Base-by-base conservation (phyloP, 2,329 filamentous ascomycete species). In the Teratosphaeria nubilosa region DNA sequence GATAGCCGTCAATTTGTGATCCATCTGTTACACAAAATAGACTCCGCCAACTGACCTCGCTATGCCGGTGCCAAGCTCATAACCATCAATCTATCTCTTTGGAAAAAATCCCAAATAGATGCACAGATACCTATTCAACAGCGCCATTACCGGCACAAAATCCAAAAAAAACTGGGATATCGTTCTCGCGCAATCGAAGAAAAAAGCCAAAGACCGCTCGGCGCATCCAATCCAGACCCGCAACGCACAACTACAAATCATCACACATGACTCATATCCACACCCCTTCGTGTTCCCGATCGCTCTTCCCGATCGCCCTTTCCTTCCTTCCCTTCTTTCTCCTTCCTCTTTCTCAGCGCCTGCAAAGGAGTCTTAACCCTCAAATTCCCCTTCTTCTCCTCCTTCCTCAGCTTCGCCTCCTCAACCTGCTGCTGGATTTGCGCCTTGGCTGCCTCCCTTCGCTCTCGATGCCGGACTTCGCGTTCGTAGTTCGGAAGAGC, bases 291-390 rank as follows among this genome's bases (percentile, higher is more conserved):
- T 30, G 24, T 20, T 11, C 25, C 27, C 41, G 22, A 30, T 3
- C 50, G 52, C 25, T 48, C 41, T 5, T 48, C 41, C 41, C 41
- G 13, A 14, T 41, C 34, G 4, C 52, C 52, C 24, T 34, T 22
- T 30, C 22, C 22, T 14, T 30, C 50, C 11, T 31, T 48, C 2
- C 51, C 24, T 5, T 70, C 66, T 61, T 65, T 65, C 41, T 65
- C 70, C 54, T 68, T 68, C 61, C 66, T 64, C 58, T 66, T 68
- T 56, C 65, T 69, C 59, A 77, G 70, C 5, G 69, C 70, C 9
- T 73, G 68, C 54, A 76, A 65, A 5, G 74, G 69, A 41, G 74
- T 70, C 60, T 75, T 73, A n/a, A 68, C 69, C 56, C 74, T 72
- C 50, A 70, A 10, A n/a, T 48, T 71, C 24, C 72, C 68, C 51